A percentile compares a stretch with the other conserved stretches of the same genome.
phyloP scores from a whole-genome alignment of 352 stramenopile species.

The Phytopythium litorale region DNA sequence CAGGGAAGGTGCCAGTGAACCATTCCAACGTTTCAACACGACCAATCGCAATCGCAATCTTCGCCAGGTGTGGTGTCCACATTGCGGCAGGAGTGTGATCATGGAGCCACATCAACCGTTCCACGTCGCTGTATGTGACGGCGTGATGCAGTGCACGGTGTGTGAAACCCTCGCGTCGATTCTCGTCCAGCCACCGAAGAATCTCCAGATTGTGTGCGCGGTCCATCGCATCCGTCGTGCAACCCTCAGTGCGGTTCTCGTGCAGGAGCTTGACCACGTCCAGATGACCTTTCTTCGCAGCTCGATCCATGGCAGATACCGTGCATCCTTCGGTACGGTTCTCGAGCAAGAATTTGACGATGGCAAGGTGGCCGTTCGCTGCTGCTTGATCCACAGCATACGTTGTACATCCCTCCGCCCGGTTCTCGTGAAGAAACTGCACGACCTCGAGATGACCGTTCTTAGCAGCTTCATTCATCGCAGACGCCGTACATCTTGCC shows the following conservation, averaged over 20 bases:
- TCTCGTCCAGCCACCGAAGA: background rate
- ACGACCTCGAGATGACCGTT: too few relatives aligned
- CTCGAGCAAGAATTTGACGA: background rate
- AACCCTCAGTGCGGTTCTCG: background rate
- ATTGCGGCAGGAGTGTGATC: too few relatives aligned
- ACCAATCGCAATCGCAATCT: too few relatives aligned
- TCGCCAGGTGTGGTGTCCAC: too few relatives aligned
- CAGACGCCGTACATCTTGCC: too few relatives aligned
- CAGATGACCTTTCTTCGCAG: background rate
- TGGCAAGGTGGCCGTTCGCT: background rate
- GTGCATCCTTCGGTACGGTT: background rate
- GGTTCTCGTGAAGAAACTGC: too few relatives aligned
- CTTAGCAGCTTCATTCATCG: too few relatives aligned
- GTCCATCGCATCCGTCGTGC: background rate
- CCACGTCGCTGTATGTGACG: background rate
- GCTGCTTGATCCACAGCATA: background rate
- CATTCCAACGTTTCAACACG: too few relatives aligned
- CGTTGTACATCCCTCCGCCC: too few relatives aligned
- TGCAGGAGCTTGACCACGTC: background rate
- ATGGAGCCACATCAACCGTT: too few relatives aligned
- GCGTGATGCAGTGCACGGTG: background rate
- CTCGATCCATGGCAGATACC: background rate
- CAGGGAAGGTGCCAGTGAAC: too few relatives aligned
- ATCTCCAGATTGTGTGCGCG: background rate
- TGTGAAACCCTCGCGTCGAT: background rate